These are phyloP conservation scores for Phaeophleospora eucalypticola DNA, from an alignment of 2,329 filamentous ascomycete genomes.

Conservation along the genomic window DNA sequence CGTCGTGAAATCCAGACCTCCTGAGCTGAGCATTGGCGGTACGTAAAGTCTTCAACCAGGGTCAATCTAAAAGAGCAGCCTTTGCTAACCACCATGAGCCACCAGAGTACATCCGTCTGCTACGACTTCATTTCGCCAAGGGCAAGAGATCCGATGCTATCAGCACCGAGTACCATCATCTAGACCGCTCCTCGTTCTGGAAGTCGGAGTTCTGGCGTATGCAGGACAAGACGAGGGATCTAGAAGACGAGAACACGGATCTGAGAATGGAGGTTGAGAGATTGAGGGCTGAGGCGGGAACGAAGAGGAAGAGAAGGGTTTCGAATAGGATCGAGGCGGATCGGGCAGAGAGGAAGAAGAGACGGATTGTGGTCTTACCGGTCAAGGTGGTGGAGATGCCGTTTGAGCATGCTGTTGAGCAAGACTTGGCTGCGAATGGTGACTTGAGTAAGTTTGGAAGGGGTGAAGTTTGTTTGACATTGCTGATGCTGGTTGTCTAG, in stretches of 20 bases:
- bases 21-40: constrained; percentile 31
- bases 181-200: constrained; percentile 42
- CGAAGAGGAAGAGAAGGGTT: constrained; percentile 30
- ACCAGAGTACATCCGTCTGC: constrained; percentile 30
- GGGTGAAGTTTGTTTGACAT: no score
- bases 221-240: constrained; percentile 13
- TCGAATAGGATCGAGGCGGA: constrained; percentile 23
- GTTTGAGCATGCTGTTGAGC: constrained; percentile 4
- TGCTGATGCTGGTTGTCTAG: constrained; percentile 9
- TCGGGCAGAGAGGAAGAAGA: constrained; percentile 24
- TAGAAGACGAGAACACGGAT: constrained; percentile 20
- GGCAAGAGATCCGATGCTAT: constrained; percentile 22
- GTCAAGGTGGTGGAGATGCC: neutral
- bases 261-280: constrained; percentile 24
- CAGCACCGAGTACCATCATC: constrained; percentile 29
- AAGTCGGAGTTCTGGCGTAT: constrained; percentile 25
- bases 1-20: constrained; percentile 38
- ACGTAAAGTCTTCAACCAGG: constrained; percentile 3
- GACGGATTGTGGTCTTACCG: neutral
- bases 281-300: constrained; percentile 22
- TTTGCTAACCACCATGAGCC: no score
- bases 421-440: constrained; percentile 19
- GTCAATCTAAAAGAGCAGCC: no score
- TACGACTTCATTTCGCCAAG: constrained; percentile 35
- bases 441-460: constrained; percentile 1